phyloP scores from a whole-genome alignment of 1,284 basidiomycete genomes.

The Melampsora americana region DNA sequence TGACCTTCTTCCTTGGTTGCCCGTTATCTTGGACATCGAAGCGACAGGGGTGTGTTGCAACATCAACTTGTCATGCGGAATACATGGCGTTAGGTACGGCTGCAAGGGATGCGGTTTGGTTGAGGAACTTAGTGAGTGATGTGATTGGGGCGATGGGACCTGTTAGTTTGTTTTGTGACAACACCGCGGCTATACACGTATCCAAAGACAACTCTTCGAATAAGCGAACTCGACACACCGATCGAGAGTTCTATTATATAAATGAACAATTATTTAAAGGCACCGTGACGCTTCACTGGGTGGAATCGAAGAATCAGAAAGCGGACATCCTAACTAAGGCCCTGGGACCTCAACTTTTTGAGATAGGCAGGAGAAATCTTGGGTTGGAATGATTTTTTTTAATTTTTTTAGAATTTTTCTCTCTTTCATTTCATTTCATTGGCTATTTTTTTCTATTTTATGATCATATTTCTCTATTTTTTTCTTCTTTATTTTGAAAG shows the following conservation, averaged over 20 bases:
- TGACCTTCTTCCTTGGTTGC: not conserved
- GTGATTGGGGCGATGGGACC: not conserved
- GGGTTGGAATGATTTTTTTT: too few relatives aligned
- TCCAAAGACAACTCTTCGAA: conserved; percentile 24
- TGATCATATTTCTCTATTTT: too few relatives aligned
- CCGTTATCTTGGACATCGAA: not conserved
- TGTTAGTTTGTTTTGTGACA: not conserved
- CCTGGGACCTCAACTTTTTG: not conserved
- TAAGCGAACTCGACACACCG: conserved; percentile 7
- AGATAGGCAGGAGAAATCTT: too few relatives aligned
- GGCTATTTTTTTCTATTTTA: too few relatives aligned
- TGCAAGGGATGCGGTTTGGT: conserved; percentile 7
- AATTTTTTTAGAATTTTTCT: too few relatives aligned
- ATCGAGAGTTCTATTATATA: conserved; percentile 19
- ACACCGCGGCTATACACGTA: not conserved
- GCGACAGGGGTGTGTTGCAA: not conserved
- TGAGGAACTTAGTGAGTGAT: conserved; percentile 9
- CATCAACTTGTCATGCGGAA: conserved; percentile 24
- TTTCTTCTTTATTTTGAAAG: too few relatives aligned
- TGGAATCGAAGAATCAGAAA: not conserved
- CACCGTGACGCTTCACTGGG: conserved; percentile 1
- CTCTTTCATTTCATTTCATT: too few relatives aligned
- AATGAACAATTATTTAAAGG: conserved; percentile 6
- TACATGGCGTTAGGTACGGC: conserved; percentile 14
- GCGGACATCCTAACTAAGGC: conserved; percentile 19